A percentile compares a stretch with the other conserved stretches of the same genome.
Evolutionary conservation across 164 flowering plant genomes (phyloP).

Genomic region (Warburgia ugandensis): DNA sequence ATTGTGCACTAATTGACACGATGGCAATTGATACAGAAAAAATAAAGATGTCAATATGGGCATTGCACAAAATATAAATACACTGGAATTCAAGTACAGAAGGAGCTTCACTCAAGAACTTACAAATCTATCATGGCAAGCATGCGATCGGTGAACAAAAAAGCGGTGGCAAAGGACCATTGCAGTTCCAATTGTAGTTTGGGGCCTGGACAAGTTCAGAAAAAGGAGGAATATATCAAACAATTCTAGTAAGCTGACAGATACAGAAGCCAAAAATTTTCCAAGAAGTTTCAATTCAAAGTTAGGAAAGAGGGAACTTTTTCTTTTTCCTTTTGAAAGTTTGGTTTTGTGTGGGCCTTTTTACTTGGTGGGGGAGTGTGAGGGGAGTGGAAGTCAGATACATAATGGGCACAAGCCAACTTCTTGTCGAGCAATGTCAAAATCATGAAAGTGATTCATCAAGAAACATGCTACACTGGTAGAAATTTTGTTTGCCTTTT

Average conservation of each 20-base stretch:
- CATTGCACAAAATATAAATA: too few species aligned
- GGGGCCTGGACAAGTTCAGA: slow-evolving; percentile 69
- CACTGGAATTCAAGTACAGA: too few species aligned
- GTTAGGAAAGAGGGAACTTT: neutral
- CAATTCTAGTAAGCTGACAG: neutral
- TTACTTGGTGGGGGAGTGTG: neutral
- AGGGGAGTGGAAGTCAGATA: too few species aligned
- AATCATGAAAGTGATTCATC: too few species aligned
- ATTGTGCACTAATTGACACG: too few species aligned
- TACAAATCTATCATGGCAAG: slow-evolving; percentile 93
- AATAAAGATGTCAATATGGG: too few species aligned
- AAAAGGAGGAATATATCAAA: neutral
- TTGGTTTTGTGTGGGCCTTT: neutral
- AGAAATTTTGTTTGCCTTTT: too few species aligned
- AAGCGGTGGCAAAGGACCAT: slow-evolving; percentile 98
- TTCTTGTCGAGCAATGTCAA: too few species aligned
- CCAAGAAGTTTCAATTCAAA: neutral
- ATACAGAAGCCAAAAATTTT: neutral
- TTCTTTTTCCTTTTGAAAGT: neutral
- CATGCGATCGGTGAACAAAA: slow-evolving; percentile 89
- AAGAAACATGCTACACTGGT: too few species aligned
- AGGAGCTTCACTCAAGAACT: too few species aligned
- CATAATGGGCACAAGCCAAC: too few species aligned
- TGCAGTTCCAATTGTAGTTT: slow-evolving; percentile 87
- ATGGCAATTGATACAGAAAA: too few species aligned